Percentiles rank a stretch among this genome's conserved stretches.
These are phyloP conservation scores for Boletus pseudo-olivaceus DNA, from an alignment of 768 basidiomycete genomes.

Conservation along the genomic window DNA sequence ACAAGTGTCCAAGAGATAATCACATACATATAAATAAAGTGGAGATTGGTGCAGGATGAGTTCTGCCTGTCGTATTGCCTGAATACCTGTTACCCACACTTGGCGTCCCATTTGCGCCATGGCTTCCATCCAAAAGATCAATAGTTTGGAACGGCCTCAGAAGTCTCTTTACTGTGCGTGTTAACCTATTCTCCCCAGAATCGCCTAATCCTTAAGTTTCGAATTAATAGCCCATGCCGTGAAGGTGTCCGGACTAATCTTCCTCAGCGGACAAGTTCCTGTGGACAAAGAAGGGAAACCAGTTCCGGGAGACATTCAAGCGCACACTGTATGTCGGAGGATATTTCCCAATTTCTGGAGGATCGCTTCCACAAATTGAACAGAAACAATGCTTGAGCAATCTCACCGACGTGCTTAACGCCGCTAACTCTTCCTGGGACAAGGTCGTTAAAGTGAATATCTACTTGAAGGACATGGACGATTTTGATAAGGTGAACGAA, in stretches of 20 bases:
- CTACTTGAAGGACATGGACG: constrained; percentile 58
- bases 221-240: constrained; percentile 47
- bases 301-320: constrained; percentile 55
- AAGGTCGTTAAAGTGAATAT: constrained; percentile 57
- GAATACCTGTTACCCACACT: not conserved
- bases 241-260: constrained; percentile 56
- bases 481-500: constrained; percentile 56
- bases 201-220: not conserved
- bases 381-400: constrained; percentile 58
- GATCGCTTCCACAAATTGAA: not conserved
- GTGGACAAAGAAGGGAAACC: constrained; percentile 45
- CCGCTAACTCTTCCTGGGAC: constrained; percentile 58
- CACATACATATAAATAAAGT: constrained; percentile 6
- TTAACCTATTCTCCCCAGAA: not conserved
- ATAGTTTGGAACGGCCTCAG: constrained; percentile 43
- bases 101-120: constrained; percentile 18
- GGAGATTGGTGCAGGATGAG: not conserved
- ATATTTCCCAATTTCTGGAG: not conserved
- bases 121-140: constrained; percentile 55
- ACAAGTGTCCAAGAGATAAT: not conserved
- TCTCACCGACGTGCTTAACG: constrained; percentile 49
- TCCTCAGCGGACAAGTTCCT: constrained; percentile 60
- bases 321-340: constrained; percentile 48
- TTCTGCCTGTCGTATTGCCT: not conserved
- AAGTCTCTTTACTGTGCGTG: constrained; percentile 13